Conservation (phyloP, 768 basidiomycete genomes). For the Lactifluus rugatus region DNA sequence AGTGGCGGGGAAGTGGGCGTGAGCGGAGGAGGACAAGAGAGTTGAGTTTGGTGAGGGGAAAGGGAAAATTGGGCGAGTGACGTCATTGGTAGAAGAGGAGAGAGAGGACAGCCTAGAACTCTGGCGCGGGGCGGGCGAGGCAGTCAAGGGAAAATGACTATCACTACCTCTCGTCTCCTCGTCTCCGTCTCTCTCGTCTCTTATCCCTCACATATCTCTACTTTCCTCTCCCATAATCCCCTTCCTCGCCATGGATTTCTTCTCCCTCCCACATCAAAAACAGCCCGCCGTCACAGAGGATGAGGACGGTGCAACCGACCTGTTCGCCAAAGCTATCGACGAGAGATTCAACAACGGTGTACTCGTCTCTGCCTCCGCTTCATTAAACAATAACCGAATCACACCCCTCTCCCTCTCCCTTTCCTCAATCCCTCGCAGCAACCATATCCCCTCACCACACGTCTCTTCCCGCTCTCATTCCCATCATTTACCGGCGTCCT, state of each 20-base stretch:
- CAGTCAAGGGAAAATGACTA: background rate
- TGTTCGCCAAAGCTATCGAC: conserved; percentile 48
- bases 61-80: conserved; percentile 1
- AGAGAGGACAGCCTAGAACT: conserved; percentile 12
- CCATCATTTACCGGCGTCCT: conserved; percentile 10
- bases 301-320: conserved; percentile 27
- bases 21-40: background rate
- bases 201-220: background rate
- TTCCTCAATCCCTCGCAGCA: conserved; percentile 9
- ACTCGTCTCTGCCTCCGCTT: conserved; percentile 21
- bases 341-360: conserved; percentile 31
- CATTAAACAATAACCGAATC: conserved; percentile 26
- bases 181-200: conserved; percentile 1
- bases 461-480: conserved; percentile 6
- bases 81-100: conserved; percentile 3
- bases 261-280: conserved; percentile 15
- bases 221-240: background rate
- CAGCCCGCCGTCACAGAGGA: conserved; percentile 9
- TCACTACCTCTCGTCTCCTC: background rate
- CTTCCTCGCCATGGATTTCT: conserved; percentile 18
- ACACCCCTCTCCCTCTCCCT: conserved; percentile 26
- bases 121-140: conserved; percentile 7
- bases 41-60: background rate
- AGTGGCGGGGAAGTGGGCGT: background rate
- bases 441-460: conserved; percentile 15